Evolutionary conservation across 83 land plant species (phyloP).

Genomic region (Diphasiastrum complanatum): DNA sequence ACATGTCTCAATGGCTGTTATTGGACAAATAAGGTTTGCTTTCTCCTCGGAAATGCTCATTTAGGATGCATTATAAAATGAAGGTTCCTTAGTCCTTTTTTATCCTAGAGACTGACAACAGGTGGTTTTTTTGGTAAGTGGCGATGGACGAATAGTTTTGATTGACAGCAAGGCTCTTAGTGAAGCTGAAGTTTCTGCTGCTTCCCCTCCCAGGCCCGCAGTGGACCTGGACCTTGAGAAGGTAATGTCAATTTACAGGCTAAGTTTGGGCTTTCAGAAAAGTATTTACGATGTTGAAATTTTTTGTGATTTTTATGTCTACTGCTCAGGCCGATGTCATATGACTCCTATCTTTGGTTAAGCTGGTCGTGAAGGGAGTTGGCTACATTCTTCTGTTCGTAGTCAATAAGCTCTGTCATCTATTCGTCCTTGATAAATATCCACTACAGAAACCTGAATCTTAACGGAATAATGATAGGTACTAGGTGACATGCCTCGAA

Average conservation of each 20-base stretch:
- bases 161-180: constrained; percentile 50
- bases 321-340: no score
- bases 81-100: no score
- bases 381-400: no score
- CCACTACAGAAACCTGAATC: no score
- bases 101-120: no score
- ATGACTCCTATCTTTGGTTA: no score
- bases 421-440: no score
- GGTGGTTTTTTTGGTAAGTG: constrained; percentile 34
- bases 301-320: neutral
- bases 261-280: neutral
- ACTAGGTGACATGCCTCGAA: constrained; percentile 91
- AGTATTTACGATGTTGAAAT: neutral
- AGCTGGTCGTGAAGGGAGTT: no score
- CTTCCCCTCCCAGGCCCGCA: constrained; percentile 57
- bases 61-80: no score
- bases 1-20: constrained; percentile 95
- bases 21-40: constrained; percentile 59
- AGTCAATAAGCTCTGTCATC: neutral
- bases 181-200: constrained; percentile 34
- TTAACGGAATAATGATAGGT: no score
- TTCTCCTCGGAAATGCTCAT: neutral
- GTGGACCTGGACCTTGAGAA: constrained; percentile 93
- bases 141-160: constrained; percentile 59
- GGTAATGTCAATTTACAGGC: constrained; percentile 17